Conservation (phyloP, 495 filamentous ascomycete genomes). For the Rhizodiscina lignyota region DNA sequence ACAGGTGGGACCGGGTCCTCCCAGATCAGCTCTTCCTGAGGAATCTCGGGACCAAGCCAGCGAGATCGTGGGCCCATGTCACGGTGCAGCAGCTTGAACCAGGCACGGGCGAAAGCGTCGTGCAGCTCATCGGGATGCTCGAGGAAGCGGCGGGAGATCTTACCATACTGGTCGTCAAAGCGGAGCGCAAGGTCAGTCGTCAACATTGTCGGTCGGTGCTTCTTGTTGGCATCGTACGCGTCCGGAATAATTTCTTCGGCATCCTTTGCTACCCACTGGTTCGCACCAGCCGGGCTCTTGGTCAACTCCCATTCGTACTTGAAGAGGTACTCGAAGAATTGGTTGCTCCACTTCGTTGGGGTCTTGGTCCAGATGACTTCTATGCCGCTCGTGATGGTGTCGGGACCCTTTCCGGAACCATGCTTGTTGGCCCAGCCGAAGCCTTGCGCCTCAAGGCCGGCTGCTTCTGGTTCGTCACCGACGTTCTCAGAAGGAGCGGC, state of each 20-base stretch:
- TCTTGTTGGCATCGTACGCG: conserved; percentile 44
- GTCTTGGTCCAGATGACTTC: conserved; percentile 61
- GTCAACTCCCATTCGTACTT: conserved; percentile 60
- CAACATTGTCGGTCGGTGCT: conserved; percentile 50
- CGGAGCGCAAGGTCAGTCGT: conserved; percentile 55
- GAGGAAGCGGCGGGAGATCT: conserved; percentile 51
- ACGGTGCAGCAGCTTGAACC: conserved; percentile 67
- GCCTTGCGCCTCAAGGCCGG: conserved; percentile 43
- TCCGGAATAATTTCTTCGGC: conserved; percentile 48
- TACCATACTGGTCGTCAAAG: conserved; percentile 52
- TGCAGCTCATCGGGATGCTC: conserved; percentile 46
- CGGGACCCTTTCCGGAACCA: conserved; percentile 39
- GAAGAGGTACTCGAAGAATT: conserved; percentile 56
- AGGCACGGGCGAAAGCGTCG: conserved; percentile 49
- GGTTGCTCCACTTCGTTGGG: conserved; percentile 50
- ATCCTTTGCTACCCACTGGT: conserved; percentile 58
- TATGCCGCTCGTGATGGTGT: conserved; percentile 56
- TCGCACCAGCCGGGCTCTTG: conserved; percentile 55
- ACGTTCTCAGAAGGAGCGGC: conserved; percentile 40
- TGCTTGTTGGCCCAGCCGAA: conserved; percentile 48
- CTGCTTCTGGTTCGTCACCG: conserved; percentile 45
- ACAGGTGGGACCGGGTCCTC: conserved; percentile 44
- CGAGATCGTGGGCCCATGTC: conserved; percentile 51
- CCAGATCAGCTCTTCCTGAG: conserved; percentile 44
- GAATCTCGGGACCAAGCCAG: conserved; percentile 55